A percentile compares a stretch with the other conserved stretches of the same genome.
These are phyloP conservation scores for Adansonia grandidieri DNA, from an alignment of 441 rosid genomes.

Conservation along the genomic window DNA sequence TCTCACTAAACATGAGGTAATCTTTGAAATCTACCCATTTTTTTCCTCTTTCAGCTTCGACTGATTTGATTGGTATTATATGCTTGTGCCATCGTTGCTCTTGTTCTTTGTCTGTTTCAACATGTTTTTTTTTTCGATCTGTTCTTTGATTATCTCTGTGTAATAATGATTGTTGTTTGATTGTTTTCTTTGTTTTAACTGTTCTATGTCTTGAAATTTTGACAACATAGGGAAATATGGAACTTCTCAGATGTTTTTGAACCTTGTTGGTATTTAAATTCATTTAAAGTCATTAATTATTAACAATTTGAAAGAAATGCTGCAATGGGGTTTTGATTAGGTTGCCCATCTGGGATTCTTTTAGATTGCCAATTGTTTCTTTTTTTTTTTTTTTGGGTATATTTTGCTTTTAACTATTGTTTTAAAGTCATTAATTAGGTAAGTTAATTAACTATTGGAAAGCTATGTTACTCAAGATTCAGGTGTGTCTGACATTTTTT, in stretches of 20 bases:
- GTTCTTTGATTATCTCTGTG: background rate
- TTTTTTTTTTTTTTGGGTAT: background rate
- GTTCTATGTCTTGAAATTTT: no score
- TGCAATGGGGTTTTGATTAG: conserved; percentile 2
- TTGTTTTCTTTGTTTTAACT: background rate
- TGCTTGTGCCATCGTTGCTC: background rate
- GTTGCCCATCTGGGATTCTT: background rate
- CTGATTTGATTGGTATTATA: conserved; percentile 4
- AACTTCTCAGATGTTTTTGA: background rate
- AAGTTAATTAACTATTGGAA: no score
- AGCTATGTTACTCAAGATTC: no score
- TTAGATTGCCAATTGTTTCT: background rate
- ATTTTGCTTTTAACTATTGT: background rate
- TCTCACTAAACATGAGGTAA: background rate
- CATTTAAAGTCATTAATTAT: background rate
- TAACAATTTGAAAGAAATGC: background rate
- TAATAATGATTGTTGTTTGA: background rate
- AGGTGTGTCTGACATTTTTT: no score
- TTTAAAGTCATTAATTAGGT: no score
- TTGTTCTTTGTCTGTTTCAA: background rate
- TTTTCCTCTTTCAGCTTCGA: no score
- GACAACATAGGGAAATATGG: background rate
- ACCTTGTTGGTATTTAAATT: background rate
- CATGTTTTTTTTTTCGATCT: background rate
- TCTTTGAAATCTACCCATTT: background rate